phyloP scores from a whole-genome alignment of 2,329 filamentous ascomycete species.

The Paracorniculantispora psalliotae region DNA sequence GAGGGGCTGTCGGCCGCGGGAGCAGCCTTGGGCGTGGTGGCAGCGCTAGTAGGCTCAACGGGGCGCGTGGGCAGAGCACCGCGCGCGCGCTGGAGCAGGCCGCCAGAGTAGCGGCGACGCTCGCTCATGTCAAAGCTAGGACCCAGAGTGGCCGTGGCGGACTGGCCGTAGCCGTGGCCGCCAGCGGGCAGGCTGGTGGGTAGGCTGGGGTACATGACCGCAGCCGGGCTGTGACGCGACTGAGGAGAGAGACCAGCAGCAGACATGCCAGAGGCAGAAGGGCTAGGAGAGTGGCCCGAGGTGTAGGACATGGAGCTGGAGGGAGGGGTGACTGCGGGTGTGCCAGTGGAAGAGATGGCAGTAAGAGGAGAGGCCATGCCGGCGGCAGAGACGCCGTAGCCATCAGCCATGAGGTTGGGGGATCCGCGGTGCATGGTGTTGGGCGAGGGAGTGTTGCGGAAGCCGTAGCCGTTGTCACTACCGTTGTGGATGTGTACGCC shows the following conservation, averaged over 20 bases:
- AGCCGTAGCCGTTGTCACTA: conserved; percentile 54
- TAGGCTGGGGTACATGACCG: conserved; percentile 70
- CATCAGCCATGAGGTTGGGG: conserved; percentile 25
- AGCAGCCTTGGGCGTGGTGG: conserved; percentile 39
- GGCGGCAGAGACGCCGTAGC: conserved; percentile 43
- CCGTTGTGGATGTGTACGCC: conserved; percentile 70
- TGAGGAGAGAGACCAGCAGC: conserved; percentile 44
- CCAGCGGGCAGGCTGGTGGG: conserved; percentile 52
- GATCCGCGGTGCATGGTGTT: conserved; percentile 36
- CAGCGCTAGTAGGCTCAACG: conserved; percentile 33
- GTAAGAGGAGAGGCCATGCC: conserved; percentile 58
- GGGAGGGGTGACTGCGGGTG: conserved; percentile 71
- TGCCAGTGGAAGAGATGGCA: conserved; percentile 58
- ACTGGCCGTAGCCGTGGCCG: conserved; percentile 63
- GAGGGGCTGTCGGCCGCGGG: conserved; percentile 37
- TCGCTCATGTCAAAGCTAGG: conserved; percentile 59
- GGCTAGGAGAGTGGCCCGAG: conserved; percentile 69
- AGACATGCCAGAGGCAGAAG: conserved; percentile 66
- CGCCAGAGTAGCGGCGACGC: conserved; percentile 61
- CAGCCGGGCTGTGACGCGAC: conserved; percentile 54
- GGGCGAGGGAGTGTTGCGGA: conserved; percentile 54
- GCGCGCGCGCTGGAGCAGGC: conserved; percentile 59
- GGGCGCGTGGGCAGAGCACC: conserved; percentile 32
- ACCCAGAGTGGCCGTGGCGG: conserved; percentile 66
- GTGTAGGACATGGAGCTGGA: conserved; percentile 72